phyloP scores from a whole-genome alignment of 78 protist species.

The Pigoraptor vietnamica region DNA sequence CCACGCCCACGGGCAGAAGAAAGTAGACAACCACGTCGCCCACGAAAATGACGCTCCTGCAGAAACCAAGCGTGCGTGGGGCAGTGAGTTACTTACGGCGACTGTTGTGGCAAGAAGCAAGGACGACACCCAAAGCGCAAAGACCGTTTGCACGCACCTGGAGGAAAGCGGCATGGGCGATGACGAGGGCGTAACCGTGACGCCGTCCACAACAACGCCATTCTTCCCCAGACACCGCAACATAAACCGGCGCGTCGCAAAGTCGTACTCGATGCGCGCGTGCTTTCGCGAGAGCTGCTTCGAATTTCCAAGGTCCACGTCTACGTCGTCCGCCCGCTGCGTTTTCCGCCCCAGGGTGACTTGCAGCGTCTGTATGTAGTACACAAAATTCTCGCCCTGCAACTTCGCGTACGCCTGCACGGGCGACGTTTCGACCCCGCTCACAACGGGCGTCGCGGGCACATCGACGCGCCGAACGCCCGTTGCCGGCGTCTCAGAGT shows the following conservation, averaged over 20 bases:
- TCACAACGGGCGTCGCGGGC: no score
- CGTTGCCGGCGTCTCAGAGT: no score
- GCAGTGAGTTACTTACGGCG: not conserved
- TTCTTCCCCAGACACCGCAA: conserved; percentile 12
- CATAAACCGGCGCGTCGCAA: not conserved
- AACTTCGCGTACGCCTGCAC: conserved; percentile 14
- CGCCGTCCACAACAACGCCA: conserved; percentile 15
- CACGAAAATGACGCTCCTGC: not conserved
- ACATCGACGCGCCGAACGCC: no score
- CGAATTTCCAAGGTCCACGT: conserved; percentile 16
- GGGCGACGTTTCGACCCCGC: no score
- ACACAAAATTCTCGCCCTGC: not conserved
- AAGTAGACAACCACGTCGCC: conserved; percentile 15
- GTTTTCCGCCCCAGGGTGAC: conserved; percentile 29
- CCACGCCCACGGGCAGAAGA: conserved; percentile 15
- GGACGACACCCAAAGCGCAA: not conserved
- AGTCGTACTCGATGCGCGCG: conserved; percentile 18
- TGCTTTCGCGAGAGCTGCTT: conserved; percentile 19
- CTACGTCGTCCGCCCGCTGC: not conserved
- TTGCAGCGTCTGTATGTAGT: conserved; percentile 20
- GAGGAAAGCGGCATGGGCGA: not conserved
- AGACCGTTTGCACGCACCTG: no score
- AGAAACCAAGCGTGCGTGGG: not conserved
- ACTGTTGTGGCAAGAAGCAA: not conserved
- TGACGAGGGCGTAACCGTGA: not conserved